A percentile compares a stretch with the other conserved stretches of the same genome.
Conservation (phyloP, 2,329 filamentous ascomycete genomes). For the Amauroascus verrucosus region DNA sequence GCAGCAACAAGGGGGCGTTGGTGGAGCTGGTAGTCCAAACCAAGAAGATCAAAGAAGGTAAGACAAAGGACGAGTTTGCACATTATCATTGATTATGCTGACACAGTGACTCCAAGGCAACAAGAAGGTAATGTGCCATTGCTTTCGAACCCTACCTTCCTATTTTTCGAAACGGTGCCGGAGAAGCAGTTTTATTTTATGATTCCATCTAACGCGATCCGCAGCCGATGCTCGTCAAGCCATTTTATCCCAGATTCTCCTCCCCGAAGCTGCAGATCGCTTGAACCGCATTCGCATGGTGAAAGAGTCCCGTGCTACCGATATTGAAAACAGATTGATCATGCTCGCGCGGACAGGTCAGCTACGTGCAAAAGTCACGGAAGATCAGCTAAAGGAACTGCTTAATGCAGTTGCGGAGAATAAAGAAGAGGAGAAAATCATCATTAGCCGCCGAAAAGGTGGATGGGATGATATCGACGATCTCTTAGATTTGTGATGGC, state of each 20-base stretch:
- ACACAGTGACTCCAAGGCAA: slow-evolving; percentile 26
- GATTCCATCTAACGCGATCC: slow-evolving; percentile 1
- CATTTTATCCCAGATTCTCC: slow-evolving; percentile 84
- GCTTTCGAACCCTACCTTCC: neutral
- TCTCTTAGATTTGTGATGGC: slow-evolving; percentile 32
- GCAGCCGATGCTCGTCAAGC: slow-evolving; percentile 28
- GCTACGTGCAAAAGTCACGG: slow-evolving; percentile 75
- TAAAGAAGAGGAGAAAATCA: slow-evolving; percentile 65
- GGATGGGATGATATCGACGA: slow-evolving; percentile 80
- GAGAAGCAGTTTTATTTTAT: neutral
- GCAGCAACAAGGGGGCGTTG: slow-evolving; percentile 53
- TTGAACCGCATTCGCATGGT: slow-evolving; percentile 90
- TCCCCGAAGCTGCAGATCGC: slow-evolving; percentile 85
- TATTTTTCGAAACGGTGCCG: neutral
- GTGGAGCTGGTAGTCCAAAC: slow-evolving; percentile 37
- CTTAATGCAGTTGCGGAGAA: slow-evolving; percentile 74
- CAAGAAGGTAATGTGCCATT: slow-evolving; percentile 35
- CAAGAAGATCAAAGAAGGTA: slow-evolving; percentile 58
- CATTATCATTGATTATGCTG: slow-evolving; percentile 1
- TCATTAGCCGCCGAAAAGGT: slow-evolving; percentile 70
- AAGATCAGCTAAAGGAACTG: slow-evolving; percentile 87
- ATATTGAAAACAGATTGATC: slow-evolving; percentile 87
- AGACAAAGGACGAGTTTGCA: slow-evolving; percentile 13
- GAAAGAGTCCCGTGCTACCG: slow-evolving; percentile 78
- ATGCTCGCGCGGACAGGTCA: slow-evolving; percentile 83